These are phyloP conservation scores for Sanguinoderma infundibulare DNA, from an alignment of 1,284 basidiomycete species.

Conservation along the genomic window DNA sequence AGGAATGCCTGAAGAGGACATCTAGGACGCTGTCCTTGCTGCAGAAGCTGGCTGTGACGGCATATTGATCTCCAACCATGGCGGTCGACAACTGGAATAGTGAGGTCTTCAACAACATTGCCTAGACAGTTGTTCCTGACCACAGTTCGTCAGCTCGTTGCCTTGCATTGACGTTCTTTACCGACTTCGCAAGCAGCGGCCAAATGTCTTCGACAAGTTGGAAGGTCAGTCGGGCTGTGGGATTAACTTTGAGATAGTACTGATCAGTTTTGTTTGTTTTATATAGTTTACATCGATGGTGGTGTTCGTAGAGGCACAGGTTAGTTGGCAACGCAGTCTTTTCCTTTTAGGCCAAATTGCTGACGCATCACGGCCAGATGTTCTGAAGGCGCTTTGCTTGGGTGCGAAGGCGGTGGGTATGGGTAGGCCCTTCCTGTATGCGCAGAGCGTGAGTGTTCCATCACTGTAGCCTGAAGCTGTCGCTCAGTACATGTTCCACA, in stretches of 20 bases:
- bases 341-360: background rate
- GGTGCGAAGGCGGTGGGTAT: conserved; percentile 91
- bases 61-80: conserved; percentile 91
- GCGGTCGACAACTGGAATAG: conserved; percentile 88
- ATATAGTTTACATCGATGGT: conserved; percentile 85
- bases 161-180: conserved; percentile 81
- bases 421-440: conserved; percentile 90
- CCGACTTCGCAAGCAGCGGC: conserved; percentile 70
- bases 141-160: conserved; percentile 49
- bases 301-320: conserved; percentile 85
- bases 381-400: conserved; percentile 90
- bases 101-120: conserved; percentile 37
- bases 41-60: conserved; percentile 88
- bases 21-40: conserved; percentile 83
- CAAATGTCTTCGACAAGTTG: conserved; percentile 74
- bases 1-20: background rate
- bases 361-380: conserved; percentile 49
- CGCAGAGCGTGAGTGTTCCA: conserved; percentile 69
- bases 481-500: conserved; percentile 30
- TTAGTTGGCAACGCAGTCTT: conserved; percentile 31
- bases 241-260: background rate
- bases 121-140: background rate
- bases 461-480: background rate
- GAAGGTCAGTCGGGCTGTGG: conserved; percentile 51
- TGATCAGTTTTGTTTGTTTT: background rate